A percentile compares a stretch with the other conserved stretches of the same genome.
These are phyloP conservation scores for Cotoneaster glaucophyllus DNA, from an alignment of 306 rosid species.

Conservation along the genomic window DNA sequence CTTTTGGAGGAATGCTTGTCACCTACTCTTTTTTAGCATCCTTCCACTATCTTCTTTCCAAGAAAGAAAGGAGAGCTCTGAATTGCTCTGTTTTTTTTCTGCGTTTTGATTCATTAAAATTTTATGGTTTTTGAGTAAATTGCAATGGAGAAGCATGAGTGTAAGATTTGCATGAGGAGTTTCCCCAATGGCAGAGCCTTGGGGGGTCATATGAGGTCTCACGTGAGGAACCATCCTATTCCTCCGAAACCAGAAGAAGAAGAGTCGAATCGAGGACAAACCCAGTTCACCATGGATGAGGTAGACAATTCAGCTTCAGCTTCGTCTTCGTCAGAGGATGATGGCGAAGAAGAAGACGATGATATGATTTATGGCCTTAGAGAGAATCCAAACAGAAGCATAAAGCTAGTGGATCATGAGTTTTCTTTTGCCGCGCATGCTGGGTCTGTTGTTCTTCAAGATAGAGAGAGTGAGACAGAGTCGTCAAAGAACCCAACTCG, in stretches of 20 bases:
- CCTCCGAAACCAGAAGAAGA: slow-evolving; percentile 32
- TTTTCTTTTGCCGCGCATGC: slow-evolving; percentile 46
- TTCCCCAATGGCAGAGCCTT: slow-evolving; percentile 89
- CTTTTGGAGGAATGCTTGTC: slow-evolving; percentile 70
- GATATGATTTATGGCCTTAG: slow-evolving; percentile 39
- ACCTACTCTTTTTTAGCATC: slow-evolving; percentile 60
- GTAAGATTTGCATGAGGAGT: slow-evolving; percentile 62
- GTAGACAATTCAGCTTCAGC: slow-evolving; percentile 43
- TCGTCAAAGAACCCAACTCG: slow-evolving; percentile 67
- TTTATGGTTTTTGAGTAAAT: background rate
- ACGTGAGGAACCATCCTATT: slow-evolving; percentile 67
- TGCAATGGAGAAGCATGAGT: slow-evolving; percentile 74
- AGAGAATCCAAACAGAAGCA: slow-evolving; percentile 68
- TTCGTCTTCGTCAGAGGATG: slow-evolving; percentile 29
- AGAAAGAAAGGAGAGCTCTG: slow-evolving; percentile 14
- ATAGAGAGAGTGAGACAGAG: slow-evolving; percentile 81
- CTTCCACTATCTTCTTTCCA: slow-evolving; percentile 30
- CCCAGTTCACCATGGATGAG: slow-evolving; percentile 31
- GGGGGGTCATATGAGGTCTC: slow-evolving; percentile 99
- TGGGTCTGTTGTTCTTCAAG: slow-evolving; percentile 65
- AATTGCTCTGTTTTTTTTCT: slow-evolving; percentile 11
- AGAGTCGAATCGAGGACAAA: background rate
- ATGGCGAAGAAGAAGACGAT: slow-evolving; percentile 29
- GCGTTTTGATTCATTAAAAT: background rate
- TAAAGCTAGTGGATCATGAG: slow-evolving; percentile 64